phyloP scores from a whole-genome alignment of 495 filamentous ascomycete species.

The Entonaema liquescens region DNA sequence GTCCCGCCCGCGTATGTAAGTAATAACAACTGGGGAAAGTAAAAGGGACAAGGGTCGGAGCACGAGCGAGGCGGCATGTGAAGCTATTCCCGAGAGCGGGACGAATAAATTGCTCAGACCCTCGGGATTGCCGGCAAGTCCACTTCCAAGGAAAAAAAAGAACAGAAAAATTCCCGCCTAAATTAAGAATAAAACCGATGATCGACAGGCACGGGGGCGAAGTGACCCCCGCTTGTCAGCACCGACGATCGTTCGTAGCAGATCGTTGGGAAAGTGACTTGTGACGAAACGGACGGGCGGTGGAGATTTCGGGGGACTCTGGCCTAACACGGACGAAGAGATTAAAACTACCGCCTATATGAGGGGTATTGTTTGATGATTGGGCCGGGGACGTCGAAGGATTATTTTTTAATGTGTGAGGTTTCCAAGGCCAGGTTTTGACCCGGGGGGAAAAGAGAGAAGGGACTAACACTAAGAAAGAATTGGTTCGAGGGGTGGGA shows the following conservation, averaged over 20 bases:
- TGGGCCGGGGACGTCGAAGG: constrained; percentile 11
- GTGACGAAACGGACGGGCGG: not conserved
- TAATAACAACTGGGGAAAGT: not conserved
- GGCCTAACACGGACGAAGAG: not conserved
- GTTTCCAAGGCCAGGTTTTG: constrained; percentile 6
- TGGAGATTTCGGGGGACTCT: not conserved
- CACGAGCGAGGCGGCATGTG: not conserved
- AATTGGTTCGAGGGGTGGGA: not conserved
- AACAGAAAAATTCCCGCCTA: constrained; percentile 7
- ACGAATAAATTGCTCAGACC: constrained; percentile 2
- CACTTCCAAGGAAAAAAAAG: not conserved
- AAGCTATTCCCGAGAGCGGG: constrained; percentile 10
- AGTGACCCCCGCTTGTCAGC: constrained; percentile 17
- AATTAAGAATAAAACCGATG: constrained; percentile 14
- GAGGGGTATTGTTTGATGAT: not conserved
- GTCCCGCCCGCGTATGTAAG: not conserved
- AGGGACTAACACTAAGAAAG: not conserved
- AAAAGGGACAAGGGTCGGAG: not conserved
- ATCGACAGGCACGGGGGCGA: constrained; percentile 32
- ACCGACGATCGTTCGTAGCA: not conserved
- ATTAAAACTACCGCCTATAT: not conserved
- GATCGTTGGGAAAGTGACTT: constrained; percentile 19
- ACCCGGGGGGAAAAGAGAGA: not conserved
- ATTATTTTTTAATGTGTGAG: not conserved
- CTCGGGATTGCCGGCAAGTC: not conserved